Evolutionary conservation across 768 basidiomycete genomes (phyloP), one percentile per base, ranked within the genome.

Genomic region (Suillus cothurnatus): DNA sequence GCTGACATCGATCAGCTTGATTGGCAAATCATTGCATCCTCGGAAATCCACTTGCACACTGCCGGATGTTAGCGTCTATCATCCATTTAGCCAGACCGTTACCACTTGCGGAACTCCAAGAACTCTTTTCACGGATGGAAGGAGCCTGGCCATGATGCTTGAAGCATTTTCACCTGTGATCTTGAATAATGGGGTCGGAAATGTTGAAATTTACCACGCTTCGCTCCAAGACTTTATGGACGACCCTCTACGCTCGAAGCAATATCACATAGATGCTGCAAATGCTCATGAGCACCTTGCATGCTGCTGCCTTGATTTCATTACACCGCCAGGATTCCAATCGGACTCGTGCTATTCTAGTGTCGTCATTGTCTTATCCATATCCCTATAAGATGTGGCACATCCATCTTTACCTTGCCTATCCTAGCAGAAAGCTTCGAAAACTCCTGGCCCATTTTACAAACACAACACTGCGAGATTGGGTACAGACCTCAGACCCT

Each of bases 201-300:
- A 2, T 36, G 15, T 62, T 7, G 28, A 56, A 5, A 38, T 62
- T 2, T 62, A 62, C 23, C 61, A 62, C 1, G 15, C 61, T 32
- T 62, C 61, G 12, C 52, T 62, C 23, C 34, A 34, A 0, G 61
- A 62, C 47, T 62, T 62, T 55, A 34, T 62, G 15, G 1, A 1
- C 0, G 6, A 36, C n/a, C 52, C 50, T 53, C 6, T 2, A 23
- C 61, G 61, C 17, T 55, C 61, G 12, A 57, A 62, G 34, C 15
- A 62, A 32, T 62, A 57, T 23, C 26, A 52, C 38, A 14, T 58
- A n/a, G 52, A 57, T 34, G 0, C 0, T 7, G 15, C 15, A 14
- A 26, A 36, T 6, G 23, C 23, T 21, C 34, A 62, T 11, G 34
- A 55, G 15, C 52, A 36, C n/a, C 23, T 62, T 26, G 53, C 61